Evolutionary conservation across 2,329 filamentous ascomycete species (phyloP).

Genomic region (Cercospora nicotianae): DNA sequence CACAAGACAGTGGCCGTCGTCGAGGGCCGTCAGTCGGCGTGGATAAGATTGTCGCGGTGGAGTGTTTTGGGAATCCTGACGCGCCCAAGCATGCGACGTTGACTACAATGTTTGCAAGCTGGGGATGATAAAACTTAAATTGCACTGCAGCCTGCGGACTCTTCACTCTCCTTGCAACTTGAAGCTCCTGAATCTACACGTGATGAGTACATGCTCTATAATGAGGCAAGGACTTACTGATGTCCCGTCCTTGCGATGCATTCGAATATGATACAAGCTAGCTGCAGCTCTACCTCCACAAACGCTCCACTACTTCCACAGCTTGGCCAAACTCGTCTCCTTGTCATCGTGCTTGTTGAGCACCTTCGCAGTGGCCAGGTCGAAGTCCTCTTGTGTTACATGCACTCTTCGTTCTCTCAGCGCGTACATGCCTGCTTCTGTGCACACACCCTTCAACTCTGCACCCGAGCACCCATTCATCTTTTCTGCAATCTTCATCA

Average conservation of each 20-base stretch:
- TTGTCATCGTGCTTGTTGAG: constrained; percentile 99
- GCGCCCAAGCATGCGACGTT: not conserved
- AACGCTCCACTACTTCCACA: constrained; percentile 64
- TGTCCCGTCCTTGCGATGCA: constrained; percentile 20
- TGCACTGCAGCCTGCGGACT: not conserved
- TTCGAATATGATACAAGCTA: constrained; percentile 26
- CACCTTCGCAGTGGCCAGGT: constrained; percentile 97
- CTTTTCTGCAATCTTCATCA: constrained; percentile 98
- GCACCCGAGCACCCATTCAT: constrained; percentile 99
- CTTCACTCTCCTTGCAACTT: not conserved
- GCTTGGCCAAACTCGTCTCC: constrained; percentile 84
- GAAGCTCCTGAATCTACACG: not conserved
- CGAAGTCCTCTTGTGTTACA: constrained; percentile 98
- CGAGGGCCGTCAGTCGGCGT: no score
- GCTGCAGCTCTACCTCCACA: not conserved
- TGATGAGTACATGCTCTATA: constrained; percentile 17
- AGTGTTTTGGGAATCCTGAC: no score
- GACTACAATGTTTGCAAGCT: not conserved
- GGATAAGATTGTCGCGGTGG: no score
- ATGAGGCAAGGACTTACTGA: constrained; percentile 16
- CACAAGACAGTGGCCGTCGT: no score
- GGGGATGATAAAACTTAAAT: not conserved
- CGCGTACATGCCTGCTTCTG: constrained; percentile 97
- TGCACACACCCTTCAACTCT: constrained; percentile 97
- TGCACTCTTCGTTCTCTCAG: constrained; percentile 93